Evolutionary conservation across 192 early-diverging fungal species (phyloP).

Genomic region (Glomus cerebriforme): DNA sequence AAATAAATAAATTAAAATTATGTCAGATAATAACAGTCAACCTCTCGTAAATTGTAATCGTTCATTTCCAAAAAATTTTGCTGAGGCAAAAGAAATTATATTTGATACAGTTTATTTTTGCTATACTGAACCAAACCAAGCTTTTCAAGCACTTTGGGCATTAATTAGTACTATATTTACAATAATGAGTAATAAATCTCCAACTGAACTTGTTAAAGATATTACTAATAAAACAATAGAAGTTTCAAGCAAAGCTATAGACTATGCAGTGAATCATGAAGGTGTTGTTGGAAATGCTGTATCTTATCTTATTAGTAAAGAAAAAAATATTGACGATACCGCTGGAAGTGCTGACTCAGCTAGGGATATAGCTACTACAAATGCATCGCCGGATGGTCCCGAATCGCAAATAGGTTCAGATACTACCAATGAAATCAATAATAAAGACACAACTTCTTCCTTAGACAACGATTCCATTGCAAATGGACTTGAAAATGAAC

Average conservation of each 20-base stretch:
- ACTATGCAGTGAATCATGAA: neutral
- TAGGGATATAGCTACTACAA: no score
- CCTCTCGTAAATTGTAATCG: neutral
- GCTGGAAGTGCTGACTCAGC: no score
- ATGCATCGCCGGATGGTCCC: no score
- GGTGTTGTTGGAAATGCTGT: neutral
- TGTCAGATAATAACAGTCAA: neutral
- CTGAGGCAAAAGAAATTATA: neutral
- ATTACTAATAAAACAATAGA: neutral
- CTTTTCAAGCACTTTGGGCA: neutral
- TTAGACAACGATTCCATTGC: no score
- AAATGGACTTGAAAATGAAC: no score
- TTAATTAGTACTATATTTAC: neutral
- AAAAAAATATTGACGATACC: neutral
- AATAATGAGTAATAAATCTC: neutral
- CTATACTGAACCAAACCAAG: neutral
- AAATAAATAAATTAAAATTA: neutral
- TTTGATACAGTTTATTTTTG: neutral
- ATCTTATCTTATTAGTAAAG: neutral
- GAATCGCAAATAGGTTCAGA: neutral
- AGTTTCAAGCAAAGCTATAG: neutral
- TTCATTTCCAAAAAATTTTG: neutral
- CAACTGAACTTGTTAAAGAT: neutral
- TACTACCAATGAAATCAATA: no score
- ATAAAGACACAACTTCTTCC: neutral